phyloP scores from a whole-genome alignment of 208 protist species.

The Sergeia podlipaevii region DNA sequence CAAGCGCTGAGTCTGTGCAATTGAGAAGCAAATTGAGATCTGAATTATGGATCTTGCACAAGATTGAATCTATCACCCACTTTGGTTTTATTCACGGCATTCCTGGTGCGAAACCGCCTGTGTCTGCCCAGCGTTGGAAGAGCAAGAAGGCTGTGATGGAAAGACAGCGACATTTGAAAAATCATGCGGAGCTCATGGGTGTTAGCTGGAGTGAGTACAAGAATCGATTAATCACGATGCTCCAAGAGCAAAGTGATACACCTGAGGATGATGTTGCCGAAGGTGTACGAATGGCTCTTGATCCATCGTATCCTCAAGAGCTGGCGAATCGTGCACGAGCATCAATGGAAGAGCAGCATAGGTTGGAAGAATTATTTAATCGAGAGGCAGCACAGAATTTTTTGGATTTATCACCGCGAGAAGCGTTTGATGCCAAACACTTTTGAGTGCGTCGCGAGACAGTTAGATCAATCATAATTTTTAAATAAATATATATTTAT shows the following conservation, averaged over 20 bases:
- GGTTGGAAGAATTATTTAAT: slow-evolving; percentile 53
- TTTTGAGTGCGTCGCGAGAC: too few species aligned
- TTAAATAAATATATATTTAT: too few species aligned
- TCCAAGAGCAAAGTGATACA: slow-evolving; percentile 69
- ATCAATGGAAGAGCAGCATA: slow-evolving; percentile 32
- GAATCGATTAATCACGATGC: slow-evolving; percentile 56
- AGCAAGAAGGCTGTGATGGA: slow-evolving; percentile 20
- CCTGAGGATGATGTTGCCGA: slow-evolving; percentile 83
- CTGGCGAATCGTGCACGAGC: slow-evolving; percentile 46
- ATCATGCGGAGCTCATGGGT: slow-evolving; percentile 74
- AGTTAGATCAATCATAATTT: too few species aligned
- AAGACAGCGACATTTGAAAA: slow-evolving; percentile 28
- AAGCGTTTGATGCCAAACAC: slow-evolving; percentile 41
- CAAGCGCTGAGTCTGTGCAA: neutral
- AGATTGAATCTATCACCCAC: slow-evolving; percentile 58
- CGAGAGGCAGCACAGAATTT: slow-evolving; percentile 34
- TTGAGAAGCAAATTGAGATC: slow-evolving; percentile 60
- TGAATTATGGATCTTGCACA: slow-evolving; percentile 86
- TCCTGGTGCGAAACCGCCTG: slow-evolving; percentile 72
- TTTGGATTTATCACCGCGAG: slow-evolving; percentile 45
- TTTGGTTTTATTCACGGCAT: slow-evolving; percentile 86
- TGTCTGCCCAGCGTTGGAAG: slow-evolving; percentile 18
- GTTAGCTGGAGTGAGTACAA: slow-evolving; percentile 87
- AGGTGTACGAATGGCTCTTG: slow-evolving; percentile 75
- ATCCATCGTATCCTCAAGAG: slow-evolving; percentile 69